These are phyloP conservation scores for Coniochaeta sp. DNA, from an alignment of 2,329 filamentous ascomycete species.

Conservation along the genomic window DNA sequence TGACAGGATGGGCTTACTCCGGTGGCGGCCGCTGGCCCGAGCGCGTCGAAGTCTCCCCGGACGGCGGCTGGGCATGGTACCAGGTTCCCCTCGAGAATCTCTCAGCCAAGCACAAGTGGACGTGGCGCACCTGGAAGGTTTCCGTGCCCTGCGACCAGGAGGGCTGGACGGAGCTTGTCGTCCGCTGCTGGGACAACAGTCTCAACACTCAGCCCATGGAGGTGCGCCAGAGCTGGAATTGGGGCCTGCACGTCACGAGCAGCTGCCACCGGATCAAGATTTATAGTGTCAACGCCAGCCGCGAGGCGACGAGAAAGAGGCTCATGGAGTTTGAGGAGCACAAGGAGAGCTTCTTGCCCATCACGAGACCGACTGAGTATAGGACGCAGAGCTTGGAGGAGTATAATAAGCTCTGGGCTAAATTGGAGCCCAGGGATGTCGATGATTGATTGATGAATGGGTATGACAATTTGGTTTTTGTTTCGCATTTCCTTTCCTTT, in stretches of 20 bases:
- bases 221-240: constrained; percentile 36
- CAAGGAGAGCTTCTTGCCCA: constrained; percentile 37
- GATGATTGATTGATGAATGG: background rate
- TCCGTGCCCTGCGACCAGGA: constrained; percentile 55
- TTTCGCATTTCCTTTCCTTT: no score
- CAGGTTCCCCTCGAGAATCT: constrained; percentile 52
- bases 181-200: constrained; percentile 54
- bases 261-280: constrained; percentile 53
- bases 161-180: constrained; percentile 52
- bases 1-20: constrained; percentile 50
- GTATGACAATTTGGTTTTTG: background rate
- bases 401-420: constrained; percentile 23
- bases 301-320: constrained; percentile 36
- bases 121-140: constrained; percentile 58
- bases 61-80: constrained; percentile 60
- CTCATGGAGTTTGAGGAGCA: constrained; percentile 41
- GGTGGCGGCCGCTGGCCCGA: constrained; percentile 53
- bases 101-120: constrained; percentile 52
- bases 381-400: constrained; percentile 40
- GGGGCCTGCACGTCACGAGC: constrained; percentile 58
- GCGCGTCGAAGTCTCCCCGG: constrained; percentile 54
- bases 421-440: background rate
- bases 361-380: constrained; percentile 45
- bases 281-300: constrained; percentile 53
- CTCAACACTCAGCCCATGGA: constrained; percentile 48